Base-by-base conservation (phyloP, 129 eudicot species). In the Chrysanthemum lavandulifolium region DNA sequence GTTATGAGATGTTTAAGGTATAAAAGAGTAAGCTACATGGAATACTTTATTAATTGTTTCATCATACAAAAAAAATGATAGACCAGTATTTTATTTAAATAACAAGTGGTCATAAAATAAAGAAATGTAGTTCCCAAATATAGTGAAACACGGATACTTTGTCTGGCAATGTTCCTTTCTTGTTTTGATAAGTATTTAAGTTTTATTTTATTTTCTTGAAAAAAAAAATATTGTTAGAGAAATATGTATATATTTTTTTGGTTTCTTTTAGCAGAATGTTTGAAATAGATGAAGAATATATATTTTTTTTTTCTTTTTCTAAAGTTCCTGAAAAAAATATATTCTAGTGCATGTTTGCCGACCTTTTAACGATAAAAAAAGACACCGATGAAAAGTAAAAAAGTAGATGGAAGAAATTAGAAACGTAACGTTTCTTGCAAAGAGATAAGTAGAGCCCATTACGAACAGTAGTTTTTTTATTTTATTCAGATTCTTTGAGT, bases 401-500 rank as follows among this genome's bases (percentile, higher is more conserved):
- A 48, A 55, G 79, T 66, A 11, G 45, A 47, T 65, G 57, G 66
- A 75, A 31, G 36, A 31, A 31, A 31, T 31, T 31, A 75, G 48
- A 75, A 75, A 65, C 79, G 79, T 54, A 9, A 75, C 73, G 79
- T 23, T 40, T 75, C 73, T 21, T 33, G 13, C 36, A 29, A 11
- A 19, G 53, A 2, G 25, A 49, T 51, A 65, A 65, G 72, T 14
- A 43, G 29, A 7, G 2, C 14, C 54, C 3, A 2, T 36, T 23
- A 31, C 21, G 56, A 55, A 55, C 3, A 21, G 6, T 53, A 33
- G 9, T 31, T 2, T 31, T 53, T n/a, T 54, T 14, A 15, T 29
- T 16, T 58, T 59, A 23, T 59, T 21, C 4, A 27, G 29, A 27
- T 2, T 59, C 25, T 59, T 9, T 10, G 0, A 53, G 25, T 27